Base-by-base conservation (phyloP, 2,329 filamentous ascomycete genomes). In the Clonostachys chloroleuca region DNA sequence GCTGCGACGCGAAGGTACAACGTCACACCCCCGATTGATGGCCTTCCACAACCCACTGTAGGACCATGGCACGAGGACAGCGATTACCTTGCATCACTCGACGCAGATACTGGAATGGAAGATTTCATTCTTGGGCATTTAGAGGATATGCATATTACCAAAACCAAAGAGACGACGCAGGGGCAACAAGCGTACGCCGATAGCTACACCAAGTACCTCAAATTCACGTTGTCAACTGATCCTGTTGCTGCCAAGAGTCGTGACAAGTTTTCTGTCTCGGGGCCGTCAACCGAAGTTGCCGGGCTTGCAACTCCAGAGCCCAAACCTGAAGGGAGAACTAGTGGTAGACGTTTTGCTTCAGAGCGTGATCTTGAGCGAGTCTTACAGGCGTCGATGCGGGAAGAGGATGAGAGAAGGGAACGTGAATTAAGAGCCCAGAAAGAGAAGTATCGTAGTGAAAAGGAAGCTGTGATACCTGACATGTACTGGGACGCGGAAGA, bases 301-400 rank as follows among this genome's bases (percentile, higher is more conserved):
- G 62, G 64, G 1, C 58, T 69, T 14, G 60, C 67, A 8, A 64
- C 78, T 7, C 69, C 75, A 13, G 83, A 85, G 49, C 63, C 76
- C 4, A 80, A 77, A 51, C 71, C 75, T 1, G 82, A 87, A 60
- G 73, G 77, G 6, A 70, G 80, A 51, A 70, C 78, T 30, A 57
- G 68, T 30, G 62, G 77, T 46, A 77, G 76, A 49, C 72, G 81
- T 47, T 87, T 83, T 60, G 83, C 80, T 13, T 87, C 84, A 14
- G 87, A 92, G 58, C 80, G 86, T 45, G 87, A 92, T 50, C 64
- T 91, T 7, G 83, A 91, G 60, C 77, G 81, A 36, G 84, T 87
- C 7, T 67, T 92, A 43, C 81, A 87, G 59, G 83, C 87, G 55
- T 91, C 87, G 0, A 79, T 84, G 57, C 77, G 78, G 18, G 83